Base-by-base conservation (phyloP, 139 green algal genomes). In the Penium margaritaceum region DNA sequence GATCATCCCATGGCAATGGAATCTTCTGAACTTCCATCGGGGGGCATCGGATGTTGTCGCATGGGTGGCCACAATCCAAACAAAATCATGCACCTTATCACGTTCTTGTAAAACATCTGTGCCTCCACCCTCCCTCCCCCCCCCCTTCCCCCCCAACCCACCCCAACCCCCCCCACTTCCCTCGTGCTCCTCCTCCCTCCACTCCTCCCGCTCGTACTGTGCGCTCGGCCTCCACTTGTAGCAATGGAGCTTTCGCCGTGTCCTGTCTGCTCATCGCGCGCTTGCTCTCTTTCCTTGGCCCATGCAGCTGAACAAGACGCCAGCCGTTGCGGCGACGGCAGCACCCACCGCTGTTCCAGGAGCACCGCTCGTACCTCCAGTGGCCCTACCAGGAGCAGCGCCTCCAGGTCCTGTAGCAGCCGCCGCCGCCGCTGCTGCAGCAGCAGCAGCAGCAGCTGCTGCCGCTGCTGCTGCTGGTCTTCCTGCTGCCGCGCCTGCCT, bases 241-340 rank as follows among this genome's bases (percentile, higher is more conserved):
- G 1, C 51, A n/a, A 6, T 60, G 29, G 51, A 24, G 21, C 15
- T 21, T 9, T 29, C 30, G 15, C 30, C n/a, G 41, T 68, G 3
- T 68, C 17, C 44, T 44, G n/a, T 68, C 30, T 24, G 30, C 44
- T 0, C 1, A 68, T 43, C 27, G 24, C 61, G 27, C 61, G 24
- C 6, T n/a, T n/a, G n/a, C 7, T 67, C n/a, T 6, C 27, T 27
- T 47, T 68, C 12, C 35, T 68, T 62, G 41, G 37, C 35, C 12
- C 30, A 57, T 68, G 17, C 37, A 68, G 37, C 61, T 57, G 19
- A 68, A 27, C 61, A 68, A 57, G 1, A 27, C 61, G 44, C 24
- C 61, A 21, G 24, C 61, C 41, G 14, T 27, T 9, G 61, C 61
- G 30, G 35, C 61, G n/a, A 27, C 61, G 0, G 37, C 21, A 68